Evolutionary conservation across 2,329 filamentous ascomycete genomes (phyloP), one percentile per base, ranked within the genome.

Genomic region (Biscogniauxia sp.): DNA sequence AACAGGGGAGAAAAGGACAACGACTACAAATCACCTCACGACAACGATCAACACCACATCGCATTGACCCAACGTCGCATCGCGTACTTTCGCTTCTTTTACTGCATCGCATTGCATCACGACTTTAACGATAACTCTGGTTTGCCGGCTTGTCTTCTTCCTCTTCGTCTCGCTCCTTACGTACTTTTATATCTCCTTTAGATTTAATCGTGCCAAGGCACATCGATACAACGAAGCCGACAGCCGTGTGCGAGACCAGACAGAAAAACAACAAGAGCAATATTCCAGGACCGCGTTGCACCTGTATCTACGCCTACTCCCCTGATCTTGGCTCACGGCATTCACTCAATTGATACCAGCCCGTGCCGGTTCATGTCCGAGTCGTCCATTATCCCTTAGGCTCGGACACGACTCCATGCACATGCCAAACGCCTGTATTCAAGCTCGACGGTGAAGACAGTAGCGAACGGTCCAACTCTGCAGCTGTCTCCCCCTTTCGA

Each of bases 361-460:
- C 37, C 15, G 37, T n/a, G n/a, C 11, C 37, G 15, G 13, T n/a
- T n/a, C 37, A 45, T 45, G 37, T n/a, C 56, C 59, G 45, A 45
- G 37, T 45, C 37, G 37, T 45, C 54, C 37, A 19, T 61, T 8
- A 20, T 20, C 51, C 20, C 51, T 52, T 26, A 23, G 23, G 20
- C 20, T 20, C 51, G 28, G 58, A 61, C 62, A 58, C 61, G 58
- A 56, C 28, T 20, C 20, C 19, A 68, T 68, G 68, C 67, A 68
- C 69, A 71, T 68, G 65, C 65, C 63, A 59, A 68, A 20, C 63
- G 60, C 52, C 45, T 55, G 19, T 25, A 49, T 59, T 45, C 57
- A 26, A 50, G 54, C 53, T 58, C 54, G 55, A 69, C 65, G 69
- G 70, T 68, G 69, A 70, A 68, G 68, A 68, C 69, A 66, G 69